phyloP scores from a whole-genome alignment of 2,329 filamentous ascomycete species.

The Thielaviopsis euricoi region DNA sequence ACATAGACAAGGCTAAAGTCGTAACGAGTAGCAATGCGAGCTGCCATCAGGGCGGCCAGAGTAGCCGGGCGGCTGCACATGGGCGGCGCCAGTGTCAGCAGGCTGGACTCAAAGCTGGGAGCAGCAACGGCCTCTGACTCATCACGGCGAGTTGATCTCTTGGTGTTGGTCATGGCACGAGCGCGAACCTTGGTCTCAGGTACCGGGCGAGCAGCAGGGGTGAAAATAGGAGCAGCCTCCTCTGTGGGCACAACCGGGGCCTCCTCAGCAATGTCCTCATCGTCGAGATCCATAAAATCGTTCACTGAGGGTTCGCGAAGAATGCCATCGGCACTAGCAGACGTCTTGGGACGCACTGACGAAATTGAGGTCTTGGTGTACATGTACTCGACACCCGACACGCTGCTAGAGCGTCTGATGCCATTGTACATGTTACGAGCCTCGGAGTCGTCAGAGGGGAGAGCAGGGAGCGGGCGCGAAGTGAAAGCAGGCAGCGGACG shows the following conservation, averaged over 20 bases:
- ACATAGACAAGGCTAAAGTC: constrained; percentile 43
- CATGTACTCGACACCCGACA: constrained; percentile 2
- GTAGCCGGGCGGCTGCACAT: constrained; percentile 27
- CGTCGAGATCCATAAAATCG: constrained; percentile 37
- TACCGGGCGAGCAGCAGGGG: constrained; percentile 1
- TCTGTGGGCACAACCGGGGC: constrained; percentile 1
- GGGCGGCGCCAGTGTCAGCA: constrained; percentile 30
- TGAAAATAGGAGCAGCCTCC: not conserved
- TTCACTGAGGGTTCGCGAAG: constrained; percentile 34
- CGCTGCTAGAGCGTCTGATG: constrained; percentile 8
- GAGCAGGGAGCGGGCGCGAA: not conserved
- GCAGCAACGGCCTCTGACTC: not conserved
- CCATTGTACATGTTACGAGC: not conserved
- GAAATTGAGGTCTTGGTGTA: constrained; percentile 1
- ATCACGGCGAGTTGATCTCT: not conserved
- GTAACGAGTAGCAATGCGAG: constrained; percentile 37
- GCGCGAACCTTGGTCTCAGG: constrained; percentile 1
- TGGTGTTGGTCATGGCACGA: constrained; percentile 4
- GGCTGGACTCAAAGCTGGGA: constrained; percentile 17
- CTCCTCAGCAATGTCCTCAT: constrained; percentile 41
- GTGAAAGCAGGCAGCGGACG: not conserved
- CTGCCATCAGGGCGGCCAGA: constrained; percentile 35
- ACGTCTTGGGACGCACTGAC: constrained; percentile 5
- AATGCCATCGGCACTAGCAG: constrained; percentile 14
- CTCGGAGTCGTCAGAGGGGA: constrained; percentile 4